Evolutionary conservation across 805 yeast genomes (phyloP), one percentile per base, ranked within the genome.

Genomic region (Candida nemodendra): DNA sequence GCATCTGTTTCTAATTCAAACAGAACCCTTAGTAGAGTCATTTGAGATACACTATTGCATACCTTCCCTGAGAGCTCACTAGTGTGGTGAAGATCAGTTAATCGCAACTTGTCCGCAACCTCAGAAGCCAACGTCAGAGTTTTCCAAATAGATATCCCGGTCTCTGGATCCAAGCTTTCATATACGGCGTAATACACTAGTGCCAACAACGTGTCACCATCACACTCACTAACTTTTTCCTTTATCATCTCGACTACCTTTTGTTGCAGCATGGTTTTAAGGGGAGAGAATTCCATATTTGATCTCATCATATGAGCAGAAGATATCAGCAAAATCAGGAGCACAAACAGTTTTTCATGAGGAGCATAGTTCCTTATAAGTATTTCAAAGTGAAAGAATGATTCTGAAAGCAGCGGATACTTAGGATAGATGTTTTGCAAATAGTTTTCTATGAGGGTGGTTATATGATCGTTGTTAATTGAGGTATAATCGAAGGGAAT

Each of bases 261-360:
- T 23, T 40, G 47, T 18, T 48, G 50, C 14, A 50, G 18, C 53
- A 48, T 46, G 4, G 36, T 14, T 21, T 47, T 50, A 1, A 51
- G 38, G 1, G 45, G 32, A 9, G 34, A 41, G 37, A 48, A 50
- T 14, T 48, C 52, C 1, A 33, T 21, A 5, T 41, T 15, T 29
- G 27, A 27, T 17, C 53, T 27, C 51, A 43, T 42, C 18, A 51
- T 34, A 17, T 49, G 54, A 3, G 54, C 51, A 1, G 54, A 38
- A 2, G 54, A 49, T 2, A 49, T 40, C 8, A 49, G 31, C 7
- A 49, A 31, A 1, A 48, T 42, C 32, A 50, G 32, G 4, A 49
- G 30, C 3, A 48, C 27, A 28, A 45, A 51, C 4, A 50, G 22
- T 36, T 42, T 40, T 28, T 51, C 45, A 11, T 29, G 18, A 3